phyloP scores from a whole-genome alignment of 352 stramenopile species.

The Phytophthora kernoviae region DNA sequence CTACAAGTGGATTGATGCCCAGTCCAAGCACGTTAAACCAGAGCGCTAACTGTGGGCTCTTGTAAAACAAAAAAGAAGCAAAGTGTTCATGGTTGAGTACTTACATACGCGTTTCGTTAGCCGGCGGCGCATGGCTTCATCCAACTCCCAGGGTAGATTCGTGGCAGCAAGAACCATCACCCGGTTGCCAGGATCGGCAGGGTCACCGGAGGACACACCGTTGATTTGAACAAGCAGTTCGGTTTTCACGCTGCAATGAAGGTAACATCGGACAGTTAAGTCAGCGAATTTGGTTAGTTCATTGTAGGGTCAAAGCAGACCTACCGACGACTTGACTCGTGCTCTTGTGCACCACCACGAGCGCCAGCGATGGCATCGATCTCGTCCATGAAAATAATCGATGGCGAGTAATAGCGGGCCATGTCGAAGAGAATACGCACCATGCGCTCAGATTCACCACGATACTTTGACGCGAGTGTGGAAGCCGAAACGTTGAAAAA shows the following conservation, averaged over 20 bases:
- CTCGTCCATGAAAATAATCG: constrained; percentile 99
- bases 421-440: constrained; percentile 98
- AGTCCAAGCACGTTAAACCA: too few species aligned
- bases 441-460: constrained; percentile 95
- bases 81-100: constrained; percentile 5
- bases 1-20: too few species aligned
- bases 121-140: constrained; percentile 94
- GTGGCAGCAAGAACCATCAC: constrained; percentile 95
- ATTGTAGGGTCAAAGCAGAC: constrained; percentile 2
- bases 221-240: constrained; percentile 99
- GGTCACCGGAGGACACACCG: constrained; percentile 79
- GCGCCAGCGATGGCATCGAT: constrained; percentile 93
- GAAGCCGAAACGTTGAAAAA: constrained; percentile 98
- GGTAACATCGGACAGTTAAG: not conserved
- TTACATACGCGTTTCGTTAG: constrained; percentile 95
- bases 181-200: constrained; percentile 42
- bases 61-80: too few species aligned
- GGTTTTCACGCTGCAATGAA: constrained; percentile 91
- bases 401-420: constrained; percentile 95
- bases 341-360: constrained; percentile 71
- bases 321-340: constrained; percentile 80
- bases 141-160: constrained; percentile 96
- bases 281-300: not conserved
- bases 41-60: too few species aligned
- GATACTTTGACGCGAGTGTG: constrained; percentile 92